A percentile compares a stretch with the other conserved stretches of the same genome.
Evolutionary conservation across 2,329 filamentous ascomycete genomes (phyloP).

Genomic region (Colletotrichum neosansevieriae): DNA sequence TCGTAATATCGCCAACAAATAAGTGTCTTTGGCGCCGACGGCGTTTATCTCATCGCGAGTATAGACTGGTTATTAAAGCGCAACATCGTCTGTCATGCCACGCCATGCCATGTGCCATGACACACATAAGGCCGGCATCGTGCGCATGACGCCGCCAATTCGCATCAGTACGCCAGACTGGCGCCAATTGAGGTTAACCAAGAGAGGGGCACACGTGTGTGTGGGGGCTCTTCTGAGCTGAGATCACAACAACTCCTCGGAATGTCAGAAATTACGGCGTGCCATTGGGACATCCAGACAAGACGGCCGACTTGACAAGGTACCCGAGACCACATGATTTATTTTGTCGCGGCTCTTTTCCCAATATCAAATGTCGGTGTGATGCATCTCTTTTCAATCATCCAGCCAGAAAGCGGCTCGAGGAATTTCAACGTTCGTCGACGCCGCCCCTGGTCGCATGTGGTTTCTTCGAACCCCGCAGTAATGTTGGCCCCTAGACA

Average conservation of each 20-base stretch:
- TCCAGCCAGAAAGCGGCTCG: slow-evolving; percentile 27
- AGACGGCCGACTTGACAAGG: slow-evolving; percentile 12
- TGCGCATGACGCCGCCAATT: slow-evolving; percentile 15
- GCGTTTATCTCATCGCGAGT: slow-evolving; percentile 30
- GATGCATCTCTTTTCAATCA: slow-evolving; percentile 16
- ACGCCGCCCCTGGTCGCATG: slow-evolving; percentile 21
- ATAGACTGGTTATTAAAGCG: background rate
- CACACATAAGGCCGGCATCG: slow-evolving; percentile 35
- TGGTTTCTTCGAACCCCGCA: slow-evolving; percentile 24
- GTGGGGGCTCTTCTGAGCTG: too few species aligned
- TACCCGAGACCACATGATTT: slow-evolving; percentile 29
- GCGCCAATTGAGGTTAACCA: background rate
- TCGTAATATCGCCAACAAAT: slow-evolving; percentile 16
- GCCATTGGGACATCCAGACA: slow-evolving; percentile 3
- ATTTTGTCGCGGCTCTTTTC: background rate
- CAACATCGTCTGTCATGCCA: slow-evolving; percentile 12
- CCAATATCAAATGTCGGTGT: slow-evolving; percentile 39
- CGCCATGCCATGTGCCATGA: slow-evolving; percentile 32
- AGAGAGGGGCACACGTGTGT: too few species aligned
- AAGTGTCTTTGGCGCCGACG: slow-evolving; percentile 1
- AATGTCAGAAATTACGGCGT: slow-evolving; percentile 10
- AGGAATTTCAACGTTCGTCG: slow-evolving; percentile 11
- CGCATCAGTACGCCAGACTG: background rate
- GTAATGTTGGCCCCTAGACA: slow-evolving; percentile 11
- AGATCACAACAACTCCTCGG: background rate